These are phyloP conservation scores for Trametes meyenii DNA, from an alignment of 768 basidiomycete genomes.

Conservation along the genomic window DNA sequence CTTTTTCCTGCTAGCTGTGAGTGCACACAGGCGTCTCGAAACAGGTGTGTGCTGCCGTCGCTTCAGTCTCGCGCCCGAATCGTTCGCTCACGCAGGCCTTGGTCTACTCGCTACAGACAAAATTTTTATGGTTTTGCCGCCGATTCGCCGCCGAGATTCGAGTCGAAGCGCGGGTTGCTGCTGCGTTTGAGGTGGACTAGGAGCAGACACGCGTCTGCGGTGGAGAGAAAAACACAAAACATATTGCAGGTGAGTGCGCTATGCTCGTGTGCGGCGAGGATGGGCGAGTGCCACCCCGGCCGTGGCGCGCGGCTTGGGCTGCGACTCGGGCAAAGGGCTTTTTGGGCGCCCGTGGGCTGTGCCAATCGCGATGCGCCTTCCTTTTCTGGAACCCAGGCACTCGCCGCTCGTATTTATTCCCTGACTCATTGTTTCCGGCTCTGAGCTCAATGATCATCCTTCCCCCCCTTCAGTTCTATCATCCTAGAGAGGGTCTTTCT, in stretches of 20 bases:
- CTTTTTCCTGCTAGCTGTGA: conserved; percentile 21
- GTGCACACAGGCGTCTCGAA: conserved; percentile 20
- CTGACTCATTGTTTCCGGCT: conserved; percentile 29
- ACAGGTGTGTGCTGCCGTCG: not conserved
- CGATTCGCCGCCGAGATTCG: conserved; percentile 30
- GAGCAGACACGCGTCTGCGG: conserved; percentile 24
- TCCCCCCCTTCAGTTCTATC: conserved; percentile 30
- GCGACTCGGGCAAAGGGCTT: conserved; percentile 28
- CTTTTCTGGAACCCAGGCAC: conserved; percentile 28
- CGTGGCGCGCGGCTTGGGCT: conserved; percentile 8
- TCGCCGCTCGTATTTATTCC: conserved; percentile 31
- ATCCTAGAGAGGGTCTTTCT: conserved; percentile 30
- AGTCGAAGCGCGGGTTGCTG: conserved; percentile 29
- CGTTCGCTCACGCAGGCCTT: not conserved
- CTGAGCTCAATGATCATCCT: conserved; percentile 34
- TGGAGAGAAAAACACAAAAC: conserved; percentile 23
- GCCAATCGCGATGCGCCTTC: conserved; percentile 19
- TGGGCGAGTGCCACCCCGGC: conserved; percentile 15
- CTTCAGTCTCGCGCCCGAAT: not conserved
- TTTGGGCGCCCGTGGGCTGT: conserved; percentile 19
- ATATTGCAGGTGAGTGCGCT: conserved; percentile 25
- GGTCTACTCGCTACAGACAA: conserved; percentile 9
- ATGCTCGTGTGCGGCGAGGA: not conserved
- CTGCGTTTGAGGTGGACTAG: conserved; percentile 27
- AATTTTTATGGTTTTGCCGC: conserved; percentile 34